These are phyloP conservation scores for Rubia yunnanensis DNA, from an alignment of 257 asterid species.

Conservation along the genomic window DNA sequence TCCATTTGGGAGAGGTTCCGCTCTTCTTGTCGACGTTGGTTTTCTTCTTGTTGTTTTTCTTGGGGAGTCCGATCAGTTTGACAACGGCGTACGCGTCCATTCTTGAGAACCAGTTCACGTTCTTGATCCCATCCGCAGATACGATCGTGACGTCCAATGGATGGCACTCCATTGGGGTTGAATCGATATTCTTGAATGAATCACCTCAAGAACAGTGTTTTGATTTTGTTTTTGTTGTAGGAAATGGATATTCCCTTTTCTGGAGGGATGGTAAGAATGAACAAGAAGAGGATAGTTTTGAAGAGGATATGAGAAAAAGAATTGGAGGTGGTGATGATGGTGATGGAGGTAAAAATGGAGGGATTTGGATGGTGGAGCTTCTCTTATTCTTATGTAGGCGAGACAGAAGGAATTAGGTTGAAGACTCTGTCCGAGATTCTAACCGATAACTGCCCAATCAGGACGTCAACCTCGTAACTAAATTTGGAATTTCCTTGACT, in stretches of 20 bases:
- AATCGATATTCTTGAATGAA: background rate
- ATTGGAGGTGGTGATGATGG: background rate
- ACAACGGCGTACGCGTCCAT: slow-evolving; percentile 31
- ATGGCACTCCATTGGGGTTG: slow-evolving; percentile 18
- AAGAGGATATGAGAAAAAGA: background rate
- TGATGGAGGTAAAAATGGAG: background rate
- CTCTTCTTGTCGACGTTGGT: slow-evolving; percentile 26
- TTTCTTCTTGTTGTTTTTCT: slow-evolving; percentile 15
- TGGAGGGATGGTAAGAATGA: background rate
- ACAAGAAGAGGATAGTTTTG: background rate
- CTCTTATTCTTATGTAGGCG: too few species aligned
- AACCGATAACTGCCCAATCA: too few species aligned
- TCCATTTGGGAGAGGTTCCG: slow-evolving; percentile 34
- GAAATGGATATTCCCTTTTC: background rate
- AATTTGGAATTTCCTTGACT: too few species aligned
- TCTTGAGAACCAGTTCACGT: slow-evolving; percentile 24
- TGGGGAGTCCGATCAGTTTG: slow-evolving; percentile 6
- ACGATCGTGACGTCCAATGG: slow-evolving; percentile 27
- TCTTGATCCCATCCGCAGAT: slow-evolving; percentile 28
- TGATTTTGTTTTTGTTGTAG: background rate
- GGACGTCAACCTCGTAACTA: too few species aligned
- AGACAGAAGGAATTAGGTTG: too few species aligned
- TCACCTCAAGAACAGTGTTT: background rate
- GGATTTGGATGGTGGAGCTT: background rate
- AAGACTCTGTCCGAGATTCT: background rate